Evolutionary conservation across 805 yeast genomes (phyloP), one percentile per base, ranked within the genome.

Genomic region (Pichia sporocuriosa): DNA sequence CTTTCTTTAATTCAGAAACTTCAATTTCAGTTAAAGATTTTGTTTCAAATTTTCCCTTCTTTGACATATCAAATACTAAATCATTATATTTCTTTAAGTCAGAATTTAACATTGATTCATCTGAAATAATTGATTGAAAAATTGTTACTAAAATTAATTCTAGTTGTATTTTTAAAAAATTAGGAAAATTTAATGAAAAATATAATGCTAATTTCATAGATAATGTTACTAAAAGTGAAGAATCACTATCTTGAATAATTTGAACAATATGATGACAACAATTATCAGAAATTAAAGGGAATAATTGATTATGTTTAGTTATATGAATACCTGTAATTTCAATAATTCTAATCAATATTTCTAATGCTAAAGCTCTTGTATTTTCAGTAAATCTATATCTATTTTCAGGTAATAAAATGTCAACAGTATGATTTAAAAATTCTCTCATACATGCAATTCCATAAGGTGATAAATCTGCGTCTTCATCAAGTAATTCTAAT

Each of bases 191-290:
- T 16, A 83, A 71, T 7, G 83, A 70, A 47, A 90, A 67, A 12
- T 93, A 78, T 4, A 85, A 70, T 53, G 87, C 81, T 22, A 88
- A 67, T 50, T 83, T 84, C 47, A 93, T 68, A 0, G 96, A 76
- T 9, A 84, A 78, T 47, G 81, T 84, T 13, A 90, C 67, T 10
- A 93, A 65, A 3, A 81, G 70, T 2, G 85, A 74, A 15, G 87
- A 82, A 48, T 86, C 94, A 2, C 74, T 69, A 26, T 77, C 72
- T 47, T 94, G 84, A 24, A 88, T 77, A 22, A 88, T 73, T 57
- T 81, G 93, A 35, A 90, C 75, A 23, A 89, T 70, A 54, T 86
- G 84, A 57, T 88, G 90, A 59, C 87, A 85, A n/a, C 89, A 73
- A 9, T 84, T 81, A 54, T 87, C 93, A 2, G 90, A 75, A 9